These are phyloP conservation scores for Lyophyllum atratum DNA, from an alignment of 768 basidiomycete species.

Conservation along the genomic window DNA sequence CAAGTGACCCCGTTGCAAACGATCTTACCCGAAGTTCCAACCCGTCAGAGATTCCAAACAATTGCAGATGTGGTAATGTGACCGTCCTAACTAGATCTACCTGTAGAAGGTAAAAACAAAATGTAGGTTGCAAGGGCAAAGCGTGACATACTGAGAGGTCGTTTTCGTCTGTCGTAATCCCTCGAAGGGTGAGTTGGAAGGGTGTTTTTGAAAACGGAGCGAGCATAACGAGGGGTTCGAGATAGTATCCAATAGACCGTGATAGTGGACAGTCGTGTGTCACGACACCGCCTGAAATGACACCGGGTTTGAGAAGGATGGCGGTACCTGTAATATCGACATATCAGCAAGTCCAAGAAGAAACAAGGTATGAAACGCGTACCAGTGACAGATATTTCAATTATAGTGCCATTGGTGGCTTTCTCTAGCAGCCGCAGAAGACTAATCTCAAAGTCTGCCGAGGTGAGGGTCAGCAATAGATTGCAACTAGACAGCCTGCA, in stretches of 20 bases:
- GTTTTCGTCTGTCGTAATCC: constrained; percentile 90
- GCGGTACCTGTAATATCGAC: constrained; percentile 68
- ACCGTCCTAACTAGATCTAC: constrained; percentile 89
- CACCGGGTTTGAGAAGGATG: constrained; percentile 88
- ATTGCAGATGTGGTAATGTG: constrained; percentile 85
- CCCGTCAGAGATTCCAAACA: constrained; percentile 89
- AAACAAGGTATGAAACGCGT: constrained; percentile 19
- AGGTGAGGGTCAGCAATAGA: background rate
- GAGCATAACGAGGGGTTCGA: constrained; percentile 87
- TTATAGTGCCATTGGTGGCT: constrained; percentile 88
- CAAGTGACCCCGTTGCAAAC: background rate
- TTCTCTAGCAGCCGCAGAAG: constrained; percentile 86
- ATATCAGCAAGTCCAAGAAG: constrained; percentile 1
- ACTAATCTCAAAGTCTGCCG: constrained; percentile 88
- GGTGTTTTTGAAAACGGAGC: constrained; percentile 93
- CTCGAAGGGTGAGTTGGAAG: constrained; percentile 76
- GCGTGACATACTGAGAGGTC: constrained; percentile 75
- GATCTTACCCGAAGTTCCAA: constrained; percentile 77
- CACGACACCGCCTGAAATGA: constrained; percentile 81
- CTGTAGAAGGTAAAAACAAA: constrained; percentile 39
- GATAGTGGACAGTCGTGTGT: constrained; percentile 88
- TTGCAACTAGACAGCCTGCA: background rate
- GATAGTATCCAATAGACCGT: constrained; percentile 90
- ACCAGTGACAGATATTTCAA: constrained; percentile 98
- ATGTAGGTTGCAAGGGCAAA: background rate